Base-by-base conservation (phyloP, 495 filamentous ascomycete genomes). In the Penicillium simplicissimum region DNA sequence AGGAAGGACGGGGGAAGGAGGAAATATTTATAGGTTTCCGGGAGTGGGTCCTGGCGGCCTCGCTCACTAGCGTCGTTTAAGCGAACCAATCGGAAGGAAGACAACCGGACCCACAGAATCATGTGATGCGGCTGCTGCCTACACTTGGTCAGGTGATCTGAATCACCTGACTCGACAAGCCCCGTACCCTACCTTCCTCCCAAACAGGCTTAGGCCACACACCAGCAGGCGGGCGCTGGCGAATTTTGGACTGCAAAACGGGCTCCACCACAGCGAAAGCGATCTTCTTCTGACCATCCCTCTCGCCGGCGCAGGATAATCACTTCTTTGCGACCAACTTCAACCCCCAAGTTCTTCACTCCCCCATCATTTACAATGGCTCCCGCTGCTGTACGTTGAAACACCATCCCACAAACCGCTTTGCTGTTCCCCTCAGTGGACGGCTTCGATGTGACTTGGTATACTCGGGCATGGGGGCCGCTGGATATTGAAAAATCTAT, bases 351-450 rank as follows among this genome's bases (percentile, higher is more conserved):
- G 58, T 58, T 58, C 58, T 55, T 58, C 63, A 59, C 58, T 65
- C 62, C 66, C 61, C 67, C 65, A 60, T 53, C 71, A 68, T 63
- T 74, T 73, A 76, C 60, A 75, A 85, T 85, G 84, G 78, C 79
- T 71, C 79, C 79, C 72, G 79, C 69, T 71, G 75, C 81, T 81
- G 92, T 96, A 96, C 83, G 92, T 95, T 86, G 76, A 72, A 61
- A 54, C 36, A 45, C 74, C 62, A 69, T 62, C 61, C 65, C 68
- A 76, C 76, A 82, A 82, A 85, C 76, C 79, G 91, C 92, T 96
- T 96, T 96, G 91, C 92, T 96, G 91, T 89, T 88, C 82, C 76
- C 69, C 76, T 74, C 60, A 52, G 15, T 13, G 34, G 56, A 58
- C 53, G 37, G 54, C 54, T 58, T 61, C 40, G 61, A 52, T 60